These are phyloP conservation scores for Xylaria digitata DNA, from an alignment of 2,329 filamentous ascomycete genomes.

Conservation along the genomic window DNA sequence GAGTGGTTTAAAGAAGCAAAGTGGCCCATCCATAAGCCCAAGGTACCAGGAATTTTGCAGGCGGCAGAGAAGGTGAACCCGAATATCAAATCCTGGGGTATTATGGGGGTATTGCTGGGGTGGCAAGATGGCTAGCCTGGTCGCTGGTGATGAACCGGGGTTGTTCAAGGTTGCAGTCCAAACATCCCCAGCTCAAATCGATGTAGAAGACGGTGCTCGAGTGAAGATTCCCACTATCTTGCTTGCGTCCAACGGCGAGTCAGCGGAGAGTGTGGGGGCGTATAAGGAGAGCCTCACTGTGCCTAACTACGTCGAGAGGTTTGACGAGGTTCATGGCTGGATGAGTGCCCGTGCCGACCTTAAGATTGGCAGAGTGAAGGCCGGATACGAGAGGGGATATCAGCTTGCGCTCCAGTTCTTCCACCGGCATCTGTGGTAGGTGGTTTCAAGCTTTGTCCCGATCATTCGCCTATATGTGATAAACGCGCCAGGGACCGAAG, in stretches of 20 bases:
- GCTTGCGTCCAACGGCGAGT: conserved; percentile 73
- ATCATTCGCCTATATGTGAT: conserved; percentile 3
- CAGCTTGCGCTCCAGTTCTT: conserved; percentile 68
- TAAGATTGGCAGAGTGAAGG: conserved; percentile 63
- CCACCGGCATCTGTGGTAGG: conserved; percentile 54
- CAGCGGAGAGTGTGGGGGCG: conserved; percentile 61
- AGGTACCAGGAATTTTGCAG: conserved; percentile 63
- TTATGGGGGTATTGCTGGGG: conserved; percentile 76
- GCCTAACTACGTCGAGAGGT: conserved; percentile 70
- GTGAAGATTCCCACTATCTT: conserved; percentile 50
- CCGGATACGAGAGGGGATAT: conserved; percentile 70
- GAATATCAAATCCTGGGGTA: conserved; percentile 65
- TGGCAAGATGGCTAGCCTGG: conserved; percentile 67
- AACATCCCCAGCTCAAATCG: conserved; percentile 69
- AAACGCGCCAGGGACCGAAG: no score
- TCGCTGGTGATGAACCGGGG: conserved; percentile 57
- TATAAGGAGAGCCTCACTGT: conserved; percentile 63
- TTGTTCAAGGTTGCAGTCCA: conserved; percentile 64
- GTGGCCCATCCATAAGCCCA: conserved; percentile 58
- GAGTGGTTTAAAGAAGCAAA: conserved; percentile 65
- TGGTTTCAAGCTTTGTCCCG: background rate
- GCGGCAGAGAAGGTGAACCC: conserved; percentile 63
- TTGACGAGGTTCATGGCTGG: conserved; percentile 74
- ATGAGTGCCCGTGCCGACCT: conserved; percentile 75
- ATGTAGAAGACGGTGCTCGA: conserved; percentile 64